Base-by-base conservation (phyloP, 345 rosid species). In the rapeseed (Brassica napus) region DNA sequence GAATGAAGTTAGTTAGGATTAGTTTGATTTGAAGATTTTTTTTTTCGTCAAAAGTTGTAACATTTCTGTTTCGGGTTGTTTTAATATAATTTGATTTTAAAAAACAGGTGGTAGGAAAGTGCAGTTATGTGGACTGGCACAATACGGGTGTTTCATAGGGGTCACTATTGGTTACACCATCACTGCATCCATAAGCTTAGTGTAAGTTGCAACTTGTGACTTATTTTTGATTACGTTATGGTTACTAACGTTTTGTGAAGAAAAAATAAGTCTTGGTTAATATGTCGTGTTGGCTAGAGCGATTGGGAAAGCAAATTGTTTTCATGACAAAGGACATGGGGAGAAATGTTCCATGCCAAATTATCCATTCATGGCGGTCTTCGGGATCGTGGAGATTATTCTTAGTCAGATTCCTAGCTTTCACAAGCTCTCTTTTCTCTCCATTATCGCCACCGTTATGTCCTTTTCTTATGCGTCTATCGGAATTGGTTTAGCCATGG, bases 181-280 rank as follows among this genome's bases (percentile, higher is more conserved):
- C 81, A 92, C 98, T 61, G 91, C 95, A 4, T 91, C 98, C 18
- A 89, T 91, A 59, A 94, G 98, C 81, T 89, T 92, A 89, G 93
- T 89, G 98, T 94, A 86, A 90, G 97, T 79, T 34, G 7, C 39
- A 64, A 68, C 18, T 30, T 57, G 21, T 58, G 14, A 39, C 28
- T 54, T 28, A 54, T 49, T 71, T 64, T 71, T 21, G 6, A 70
- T 39, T 23, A 60, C 28, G 52, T 42, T 6, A 77, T 70, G 23
- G 28, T 30, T 9, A 28, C 8, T 4, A 23, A 60, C 35, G 30
- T 24, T 39, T 58, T 23, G 63, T 58, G 31, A 58, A 58, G 31
- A 58, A 23, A 23, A 23, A 58, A 9, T 39, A 30, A 39, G 44
- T 24, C 61, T 76, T 44, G 10, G 11, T 32, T 69, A 15, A 63